Evolutionary conservation across 805 yeast genomes (phyloP), one percentile per base, ranked within the genome.

Genomic region (Debaryomyces prosopidis): DNA sequence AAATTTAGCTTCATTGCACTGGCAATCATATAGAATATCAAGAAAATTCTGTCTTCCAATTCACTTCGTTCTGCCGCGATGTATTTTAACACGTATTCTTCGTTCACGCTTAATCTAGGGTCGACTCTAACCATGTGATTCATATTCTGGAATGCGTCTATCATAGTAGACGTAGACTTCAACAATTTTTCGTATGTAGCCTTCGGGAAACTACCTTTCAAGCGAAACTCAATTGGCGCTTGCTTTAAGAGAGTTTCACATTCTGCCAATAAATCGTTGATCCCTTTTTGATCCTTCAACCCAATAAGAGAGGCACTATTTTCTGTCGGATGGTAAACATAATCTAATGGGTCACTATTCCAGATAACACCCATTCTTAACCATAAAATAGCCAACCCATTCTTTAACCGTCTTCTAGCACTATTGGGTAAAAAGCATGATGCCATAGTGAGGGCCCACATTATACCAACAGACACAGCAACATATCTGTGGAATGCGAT

Each of bases 401-500:
- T 71, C 47, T 87, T 81, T 47, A 88, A 66, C 39, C 89, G 68
- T 11, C 80, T 71, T 38, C 96, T 71, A 0, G 96, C 96, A 57
- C 89, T 82, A 58, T 82, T 82, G 3, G 96, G 96, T 42, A 85
- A 71, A 42, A 87, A 73, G 1, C 80, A 69, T 30, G 83, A 65
- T 0, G 94, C 84, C 65, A 89, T 77, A 2, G 80, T 58, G 18
- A 89, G 68, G 0, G 96, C 94, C 90, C 92, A 88, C 0, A 84
- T 45, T 2, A 87, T 83, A 28, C 96, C 96, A 20, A 80, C 63
- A 5, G 82, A 69, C 7, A 88, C 96, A 0, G 92, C 81, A 2
- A 84, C 66, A 50, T 85, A 84, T 45, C 96, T 71, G 62, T 88
- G 96, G 56, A 85, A 72, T 0, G 95, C 95, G 63, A 89, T 85